Evolutionary conservation across 805 yeast genomes (phyloP), one percentile per base, ranked within the genome.

Genomic region (Pichia cephalocereana): DNA sequence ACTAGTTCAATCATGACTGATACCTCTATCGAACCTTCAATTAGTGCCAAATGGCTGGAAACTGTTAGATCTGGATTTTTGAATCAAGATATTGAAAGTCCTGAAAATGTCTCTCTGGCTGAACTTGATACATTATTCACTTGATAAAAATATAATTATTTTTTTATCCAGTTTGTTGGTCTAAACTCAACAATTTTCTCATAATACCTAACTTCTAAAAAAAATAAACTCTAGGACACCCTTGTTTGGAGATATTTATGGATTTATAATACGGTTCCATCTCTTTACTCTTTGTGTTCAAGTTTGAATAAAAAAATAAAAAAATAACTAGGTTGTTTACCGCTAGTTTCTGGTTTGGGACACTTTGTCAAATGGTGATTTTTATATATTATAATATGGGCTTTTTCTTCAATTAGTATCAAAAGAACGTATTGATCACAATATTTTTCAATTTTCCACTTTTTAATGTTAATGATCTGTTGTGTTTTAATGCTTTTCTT

Each of bases 21-120:
- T 53, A 63, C 66, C 19, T 59, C 66, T 34, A 62, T 64, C 36
- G 68, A 61, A 50, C 61, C 65, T 45, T 54, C 67, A 11, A 69
- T 70, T 23, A 75, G 79, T 61, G 71, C 75, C 53, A 77, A 76
- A 60, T 86, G 95, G 95, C 65, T 81, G 48, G 77, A 80, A 60
- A 83, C 84, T 37, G 81, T 85, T 41, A 73, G 87, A 58, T 77
- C 83, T 23, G 95, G 95, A 10, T 86, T 86, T 62, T 70, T 85
- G 61, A 75, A 83, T 45, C 86, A 83, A 60, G 91, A 85, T 52
- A 84, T 86, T 55, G 83, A 79, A 34, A 72, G 84, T 37, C 95
- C 95, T 8, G 95, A 86, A 66, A 84, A 83, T 54, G 72, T 82
- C 28, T 79, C 88, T 27, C 70, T 84, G 58, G 83, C 86, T 42